These are phyloP conservation scores for Cucumis melo DNA, from an alignment of 306 rosid species.

Conservation along the genomic window DNA sequence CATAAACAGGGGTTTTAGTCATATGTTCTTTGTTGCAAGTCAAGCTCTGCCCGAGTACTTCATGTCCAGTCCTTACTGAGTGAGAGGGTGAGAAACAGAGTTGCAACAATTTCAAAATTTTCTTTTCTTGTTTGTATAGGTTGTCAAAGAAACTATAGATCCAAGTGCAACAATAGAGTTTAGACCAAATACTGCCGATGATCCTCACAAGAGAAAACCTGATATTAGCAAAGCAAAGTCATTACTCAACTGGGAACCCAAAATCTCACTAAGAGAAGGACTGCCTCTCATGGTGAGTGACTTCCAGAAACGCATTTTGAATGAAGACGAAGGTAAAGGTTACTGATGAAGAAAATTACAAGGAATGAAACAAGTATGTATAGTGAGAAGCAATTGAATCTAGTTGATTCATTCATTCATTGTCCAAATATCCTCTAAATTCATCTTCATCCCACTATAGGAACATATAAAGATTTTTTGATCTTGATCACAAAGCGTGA, in stretches of 20 bases:
- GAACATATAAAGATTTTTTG: background rate
- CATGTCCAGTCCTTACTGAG: background rate
- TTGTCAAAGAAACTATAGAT: slow-evolving; percentile 88
- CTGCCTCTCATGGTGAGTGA: slow-evolving; percentile 92
- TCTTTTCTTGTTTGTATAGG: slow-evolving; percentile 22
- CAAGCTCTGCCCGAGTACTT: background rate
- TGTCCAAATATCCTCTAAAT: slow-evolving; percentile 2
- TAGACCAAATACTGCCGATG: slow-evolving; percentile 87
- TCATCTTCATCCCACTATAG: background rate
- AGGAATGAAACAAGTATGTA: slow-evolving; percentile 1
- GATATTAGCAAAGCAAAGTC: slow-evolving; percentile 93
- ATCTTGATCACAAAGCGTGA: background rate
- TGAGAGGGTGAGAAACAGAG: background rate
- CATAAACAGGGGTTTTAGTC: background rate
- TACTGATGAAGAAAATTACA: background rate
- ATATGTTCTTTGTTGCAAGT: background rate
- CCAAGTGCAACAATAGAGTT: slow-evolving; percentile 83
- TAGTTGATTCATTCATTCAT: slow-evolving; percentile 1
- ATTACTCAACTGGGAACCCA: slow-evolving; percentile 88
- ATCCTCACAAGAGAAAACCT: slow-evolving; percentile 98
- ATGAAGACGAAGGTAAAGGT: slow-evolving; percentile 77
- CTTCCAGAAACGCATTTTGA: slow-evolving; percentile 88
- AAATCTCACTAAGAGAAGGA: slow-evolving; percentile 72
- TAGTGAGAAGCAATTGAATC: background rate
- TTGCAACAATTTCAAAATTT: background rate